These are phyloP conservation scores for Mycocentrospora acerina DNA, from an alignment of 2,329 filamentous ascomycete species.

Conservation along the genomic window DNA sequence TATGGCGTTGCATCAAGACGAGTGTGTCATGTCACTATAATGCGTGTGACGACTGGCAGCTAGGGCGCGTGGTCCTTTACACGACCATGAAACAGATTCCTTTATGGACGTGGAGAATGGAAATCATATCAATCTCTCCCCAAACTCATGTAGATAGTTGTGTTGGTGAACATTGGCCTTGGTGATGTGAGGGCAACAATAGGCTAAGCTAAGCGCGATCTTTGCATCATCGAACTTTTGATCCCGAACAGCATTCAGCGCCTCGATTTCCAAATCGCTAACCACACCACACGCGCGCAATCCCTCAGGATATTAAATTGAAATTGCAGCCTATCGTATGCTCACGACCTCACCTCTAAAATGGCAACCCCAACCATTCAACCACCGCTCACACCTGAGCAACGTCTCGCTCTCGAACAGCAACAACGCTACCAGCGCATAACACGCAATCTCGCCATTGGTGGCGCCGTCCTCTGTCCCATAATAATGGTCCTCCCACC, in stretches of 20 bases:
- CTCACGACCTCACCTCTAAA: constrained; percentile 5
- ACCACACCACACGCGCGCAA: constrained; percentile 2
- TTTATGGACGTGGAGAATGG: too few species aligned
- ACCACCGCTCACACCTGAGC: constrained; percentile 33
- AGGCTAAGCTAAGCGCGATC: constrained; percentile 11
- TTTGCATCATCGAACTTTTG: constrained; percentile 35
- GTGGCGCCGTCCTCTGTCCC: constrained; percentile 55
- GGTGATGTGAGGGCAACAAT: too few species aligned
- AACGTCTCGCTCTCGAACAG: constrained; percentile 37
- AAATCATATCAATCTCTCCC: too few species aligned
- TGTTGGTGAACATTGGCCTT: too few species aligned
- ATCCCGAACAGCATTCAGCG: constrained; percentile 1
- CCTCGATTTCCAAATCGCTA: constrained; percentile 6
- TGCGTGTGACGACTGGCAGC: too few species aligned
- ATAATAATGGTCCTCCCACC: constrained; percentile 59
- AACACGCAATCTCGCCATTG: constrained; percentile 51
- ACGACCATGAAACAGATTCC: too few species aligned
- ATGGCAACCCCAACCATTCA: constrained; percentile 28
- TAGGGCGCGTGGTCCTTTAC: too few species aligned
- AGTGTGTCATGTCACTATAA: too few species aligned
- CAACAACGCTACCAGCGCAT: constrained; percentile 30
- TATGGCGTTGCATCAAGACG: too few species aligned
- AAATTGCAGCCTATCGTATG: constrained; percentile 1
- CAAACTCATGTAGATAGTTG: neutral
- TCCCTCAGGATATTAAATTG: neutral